Conservation (phyloP, 1,284 basidiomycete genomes). For the Afroboletus lepidellus region DNA sequence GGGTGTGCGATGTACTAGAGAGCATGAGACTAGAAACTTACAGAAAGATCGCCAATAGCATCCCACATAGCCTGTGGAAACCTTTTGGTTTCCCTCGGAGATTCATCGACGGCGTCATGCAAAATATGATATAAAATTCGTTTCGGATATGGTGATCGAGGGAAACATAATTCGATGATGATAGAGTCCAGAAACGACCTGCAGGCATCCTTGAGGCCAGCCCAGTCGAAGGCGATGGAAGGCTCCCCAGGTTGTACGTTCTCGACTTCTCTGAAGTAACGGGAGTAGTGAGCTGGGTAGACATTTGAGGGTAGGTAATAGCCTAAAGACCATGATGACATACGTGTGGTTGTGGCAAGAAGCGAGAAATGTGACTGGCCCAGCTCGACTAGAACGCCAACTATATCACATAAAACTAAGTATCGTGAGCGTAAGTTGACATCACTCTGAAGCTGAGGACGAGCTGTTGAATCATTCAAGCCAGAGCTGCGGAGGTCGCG, state of each 20-base stretch:
- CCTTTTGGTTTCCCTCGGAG: slow-evolving; percentile 63
- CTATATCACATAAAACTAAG: slow-evolving; percentile 62
- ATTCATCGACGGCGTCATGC: slow-evolving; percentile 65
- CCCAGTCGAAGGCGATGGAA: slow-evolving; percentile 60
- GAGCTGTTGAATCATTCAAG: slow-evolving; percentile 50
- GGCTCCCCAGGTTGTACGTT: slow-evolving; percentile 42
- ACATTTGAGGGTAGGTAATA: slow-evolving; percentile 13
- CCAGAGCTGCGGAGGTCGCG: slow-evolving; percentile 51
- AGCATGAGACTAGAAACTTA: slow-evolving; percentile 50
- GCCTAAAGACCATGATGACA: slow-evolving; percentile 21
- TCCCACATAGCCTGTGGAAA: slow-evolving; percentile 78
- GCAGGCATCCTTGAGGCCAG: slow-evolving; percentile 55
- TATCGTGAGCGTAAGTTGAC: slow-evolving; percentile 53
- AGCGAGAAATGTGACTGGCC: slow-evolving; percentile 62
- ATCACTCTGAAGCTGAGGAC: slow-evolving; percentile 50
- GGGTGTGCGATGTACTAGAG: neutral
- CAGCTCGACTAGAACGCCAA: slow-evolving; percentile 55
- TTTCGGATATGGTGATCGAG: slow-evolving; percentile 60
- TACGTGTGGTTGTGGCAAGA: slow-evolving; percentile 64
- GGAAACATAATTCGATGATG: slow-evolving; percentile 74
- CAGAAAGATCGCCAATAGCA: slow-evolving; percentile 73
- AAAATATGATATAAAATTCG: slow-evolving; percentile 62
- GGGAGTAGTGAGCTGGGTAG: slow-evolving; percentile 57
- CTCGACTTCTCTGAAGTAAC: slow-evolving; percentile 57
- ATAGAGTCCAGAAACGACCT: slow-evolving; percentile 78